Conservation (phyloP, 805 yeast genomes). For the Ogataea nakhonphanomensis region DNA sequence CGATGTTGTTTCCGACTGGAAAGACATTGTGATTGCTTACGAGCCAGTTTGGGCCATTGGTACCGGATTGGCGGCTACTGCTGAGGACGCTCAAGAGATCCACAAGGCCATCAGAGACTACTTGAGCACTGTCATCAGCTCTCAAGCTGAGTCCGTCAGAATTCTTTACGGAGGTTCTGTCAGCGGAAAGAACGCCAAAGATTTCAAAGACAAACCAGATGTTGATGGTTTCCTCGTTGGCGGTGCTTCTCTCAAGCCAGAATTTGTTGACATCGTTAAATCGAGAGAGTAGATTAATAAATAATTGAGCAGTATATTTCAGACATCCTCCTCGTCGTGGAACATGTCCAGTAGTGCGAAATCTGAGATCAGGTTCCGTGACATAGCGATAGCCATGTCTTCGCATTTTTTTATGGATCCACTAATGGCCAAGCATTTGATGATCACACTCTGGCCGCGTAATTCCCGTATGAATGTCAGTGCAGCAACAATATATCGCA, state of each 20-base stretch:
- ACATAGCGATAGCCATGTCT: slow-evolving; percentile 55
- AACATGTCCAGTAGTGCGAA: slow-evolving; percentile 1
- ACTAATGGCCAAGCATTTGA: slow-evolving; percentile 67
- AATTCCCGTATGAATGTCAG: slow-evolving; percentile 52
- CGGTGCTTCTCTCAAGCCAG: slow-evolving; percentile 98
- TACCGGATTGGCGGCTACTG: slow-evolving; percentile 98
- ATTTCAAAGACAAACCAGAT: slow-evolving; percentile 88
- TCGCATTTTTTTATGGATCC: slow-evolving; percentile 89
- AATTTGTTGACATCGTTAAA: slow-evolving; percentile 92
- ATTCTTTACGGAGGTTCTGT: slow-evolving; percentile 99
- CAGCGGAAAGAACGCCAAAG: slow-evolving; percentile 86
- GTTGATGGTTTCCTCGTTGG: slow-evolving; percentile 99
- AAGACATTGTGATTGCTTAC: slow-evolving; percentile 90
- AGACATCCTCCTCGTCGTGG: slow-evolving; percentile 9
- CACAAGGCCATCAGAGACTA: slow-evolving; percentile 85
- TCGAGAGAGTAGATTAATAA: slow-evolving; percentile 60
- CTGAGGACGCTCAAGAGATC: slow-evolving; percentile 95
- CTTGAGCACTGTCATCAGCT: slow-evolving; percentile 75
- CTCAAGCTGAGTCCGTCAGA: slow-evolving; percentile 75
- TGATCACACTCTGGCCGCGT: slow-evolving; percentile 46
- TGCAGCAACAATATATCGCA: slow-evolving; percentile 63
- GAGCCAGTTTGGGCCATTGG: slow-evolving; percentile 99
- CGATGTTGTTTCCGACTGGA: slow-evolving; percentile 80
- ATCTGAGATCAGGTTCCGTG: slow-evolving; percentile 34
- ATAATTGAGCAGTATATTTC: neutral